Conservation (phyloP, 139 green algal species). For the Closterium sp. region DNA sequence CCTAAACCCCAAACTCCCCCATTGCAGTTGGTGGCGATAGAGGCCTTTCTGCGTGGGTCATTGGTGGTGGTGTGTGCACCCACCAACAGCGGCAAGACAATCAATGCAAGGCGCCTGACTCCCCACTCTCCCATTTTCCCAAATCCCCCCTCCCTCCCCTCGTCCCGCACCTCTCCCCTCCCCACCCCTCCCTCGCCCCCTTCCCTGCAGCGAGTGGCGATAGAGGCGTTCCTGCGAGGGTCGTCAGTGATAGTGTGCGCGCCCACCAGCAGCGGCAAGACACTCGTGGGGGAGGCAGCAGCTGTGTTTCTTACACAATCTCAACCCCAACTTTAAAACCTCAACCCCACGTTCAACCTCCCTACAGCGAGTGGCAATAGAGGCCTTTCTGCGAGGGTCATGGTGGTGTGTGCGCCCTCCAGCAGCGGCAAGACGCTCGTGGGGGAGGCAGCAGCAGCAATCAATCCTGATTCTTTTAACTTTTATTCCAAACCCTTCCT, state of each 20-base stretch:
- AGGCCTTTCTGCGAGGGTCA: no score
- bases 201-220: not conserved
- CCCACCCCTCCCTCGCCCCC: not conserved
- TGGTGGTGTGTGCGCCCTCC: no score
- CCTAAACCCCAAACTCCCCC: not conserved
- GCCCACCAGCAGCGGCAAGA: constrained; percentile 96
- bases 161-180: no score
- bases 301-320: constrained; percentile 35
- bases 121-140: not conserved
- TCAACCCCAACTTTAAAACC: no score
- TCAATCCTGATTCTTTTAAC: not conserved
- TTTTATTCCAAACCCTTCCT: not conserved
- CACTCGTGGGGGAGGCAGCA: constrained; percentile 88
- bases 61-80: constrained; percentile 89
- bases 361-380: no score
- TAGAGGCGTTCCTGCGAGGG: constrained; percentile 67
- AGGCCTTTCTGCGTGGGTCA: constrained; percentile 68
- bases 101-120: no score
- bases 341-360: no score
- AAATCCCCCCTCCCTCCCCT: not conserved
- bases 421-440: not conserved
- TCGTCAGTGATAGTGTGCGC: constrained; percentile 85
- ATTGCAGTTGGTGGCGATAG: constrained; percentile 39
- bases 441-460: not conserved
- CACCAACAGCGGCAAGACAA: constrained; percentile 91